Evolutionary conservation across 1,139 yeast genomes (phyloP).

Genomic region (Suhomyces guaymorum): DNA sequence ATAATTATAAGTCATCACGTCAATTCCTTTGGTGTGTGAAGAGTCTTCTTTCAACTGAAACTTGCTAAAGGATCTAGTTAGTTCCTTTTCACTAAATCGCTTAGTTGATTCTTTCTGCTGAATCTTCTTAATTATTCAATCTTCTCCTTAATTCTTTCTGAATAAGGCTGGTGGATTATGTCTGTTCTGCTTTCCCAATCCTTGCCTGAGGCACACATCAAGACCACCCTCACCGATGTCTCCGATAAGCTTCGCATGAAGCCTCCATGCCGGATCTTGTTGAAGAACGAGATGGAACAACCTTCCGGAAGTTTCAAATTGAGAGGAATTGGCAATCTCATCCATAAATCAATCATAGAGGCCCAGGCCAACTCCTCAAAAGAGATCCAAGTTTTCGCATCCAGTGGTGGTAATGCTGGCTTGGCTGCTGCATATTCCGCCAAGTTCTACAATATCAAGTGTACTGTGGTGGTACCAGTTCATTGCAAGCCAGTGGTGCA

Average conservation of each 20-base stretch:
- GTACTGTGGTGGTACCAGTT: constrained; percentile 68
- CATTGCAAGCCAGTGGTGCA: constrained; percentile 38
- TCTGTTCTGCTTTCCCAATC: constrained; percentile 7
- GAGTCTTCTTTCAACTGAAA: too few species aligned
- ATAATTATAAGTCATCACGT: too few species aligned
- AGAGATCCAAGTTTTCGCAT: constrained; percentile 53
- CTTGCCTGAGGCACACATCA: constrained; percentile 31
- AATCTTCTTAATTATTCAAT: background rate
- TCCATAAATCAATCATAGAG: constrained; percentile 29
- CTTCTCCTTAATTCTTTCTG: background rate
- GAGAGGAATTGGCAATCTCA: constrained; percentile 60
- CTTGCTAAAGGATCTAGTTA: too few species aligned
- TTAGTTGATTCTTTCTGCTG: too few species aligned
- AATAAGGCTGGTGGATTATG: constrained; percentile 1
- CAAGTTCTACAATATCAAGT: constrained; percentile 41
- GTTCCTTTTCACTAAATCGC: too few species aligned
- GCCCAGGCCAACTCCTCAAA: constrained; percentile 18
- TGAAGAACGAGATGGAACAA: constrained; percentile 66
- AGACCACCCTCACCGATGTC: constrained; percentile 47
- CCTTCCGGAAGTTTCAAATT: constrained; percentile 75
- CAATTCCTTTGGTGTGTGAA: too few species aligned
- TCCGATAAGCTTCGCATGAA: constrained; percentile 28
- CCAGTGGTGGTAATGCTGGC: constrained; percentile 82
- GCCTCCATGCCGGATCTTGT: constrained; percentile 49
- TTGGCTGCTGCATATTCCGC: constrained; percentile 71